Percentiles rank a stretch among this genome's conserved stretches.
Evolutionary conservation across 2,329 filamentous ascomycete species (phyloP).

Genomic region (Metarhizium album): DNA sequence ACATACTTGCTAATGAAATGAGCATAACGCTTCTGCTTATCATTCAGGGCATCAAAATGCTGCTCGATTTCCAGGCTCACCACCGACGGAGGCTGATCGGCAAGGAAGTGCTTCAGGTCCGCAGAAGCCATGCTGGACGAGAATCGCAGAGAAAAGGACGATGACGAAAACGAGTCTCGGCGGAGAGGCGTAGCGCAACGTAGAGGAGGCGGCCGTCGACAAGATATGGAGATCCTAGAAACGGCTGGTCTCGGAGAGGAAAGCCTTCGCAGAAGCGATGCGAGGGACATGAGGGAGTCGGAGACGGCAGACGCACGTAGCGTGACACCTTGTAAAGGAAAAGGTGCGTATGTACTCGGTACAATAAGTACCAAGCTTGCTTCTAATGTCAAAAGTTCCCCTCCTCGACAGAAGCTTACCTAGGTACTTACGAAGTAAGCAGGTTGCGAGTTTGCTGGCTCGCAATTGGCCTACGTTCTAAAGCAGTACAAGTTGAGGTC

Average conservation of each 20-base stretch:
- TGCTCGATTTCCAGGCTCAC: constrained; percentile 84
- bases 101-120: constrained; percentile 67
- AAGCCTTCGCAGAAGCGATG: constrained; percentile 24
- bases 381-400: neutral
- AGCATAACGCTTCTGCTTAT: constrained; percentile 79
- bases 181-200: neutral
- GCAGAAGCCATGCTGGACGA: constrained; percentile 42
- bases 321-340: constrained; percentile 1
- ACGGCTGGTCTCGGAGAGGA: constrained; percentile 20
- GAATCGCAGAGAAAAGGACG: constrained; percentile 2
- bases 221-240: constrained; percentile 13
- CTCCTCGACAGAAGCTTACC: neutral
- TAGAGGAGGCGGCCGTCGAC: constrained; percentile 12
- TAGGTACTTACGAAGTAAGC: too few species aligned
- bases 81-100: constrained; percentile 80
- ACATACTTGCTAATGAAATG: constrained; percentile 74
- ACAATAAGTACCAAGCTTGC: neutral
- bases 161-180: neutral
- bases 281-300: constrained; percentile 21
- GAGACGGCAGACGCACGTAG: constrained; percentile 9
- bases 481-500: neutral
- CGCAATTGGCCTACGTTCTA: neutral
- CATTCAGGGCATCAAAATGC: constrained; percentile 71
- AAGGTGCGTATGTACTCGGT: too few species aligned
- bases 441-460: neutral